phyloP scores from a whole-genome alignment of 2,329 filamentous ascomycete species.

The Rhinocladiella mackenziei region DNA sequence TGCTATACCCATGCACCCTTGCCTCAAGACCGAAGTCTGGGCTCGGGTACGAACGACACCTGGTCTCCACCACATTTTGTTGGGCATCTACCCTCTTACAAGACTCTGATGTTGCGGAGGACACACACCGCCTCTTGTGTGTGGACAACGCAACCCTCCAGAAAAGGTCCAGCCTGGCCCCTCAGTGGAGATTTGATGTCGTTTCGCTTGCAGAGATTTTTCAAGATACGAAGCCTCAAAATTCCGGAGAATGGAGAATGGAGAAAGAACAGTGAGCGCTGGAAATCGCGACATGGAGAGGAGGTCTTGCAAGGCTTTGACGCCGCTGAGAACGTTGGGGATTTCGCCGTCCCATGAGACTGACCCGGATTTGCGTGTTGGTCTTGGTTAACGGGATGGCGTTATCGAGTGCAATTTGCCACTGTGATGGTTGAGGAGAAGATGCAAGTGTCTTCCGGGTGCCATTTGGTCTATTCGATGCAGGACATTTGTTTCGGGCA shows the following conservation, averaged over 20 bases:
- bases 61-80: neutral
- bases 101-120: constrained; percentile 2
- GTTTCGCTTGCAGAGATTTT: constrained; percentile 2
- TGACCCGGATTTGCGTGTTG: too few relatives aligned
- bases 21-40: neutral
- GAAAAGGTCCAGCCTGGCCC: neutral
- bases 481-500: neutral
- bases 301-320: neutral
- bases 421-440: neutral
- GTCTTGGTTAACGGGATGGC: too few relatives aligned
- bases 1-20: neutral
- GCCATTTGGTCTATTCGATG: neutral
- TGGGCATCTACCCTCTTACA: neutral
- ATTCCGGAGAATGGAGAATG: neutral
- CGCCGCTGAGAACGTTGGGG: neutral
- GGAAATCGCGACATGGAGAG: neutral
- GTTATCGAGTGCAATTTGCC: constrained; percentile 3
- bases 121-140: constrained; percentile 4
- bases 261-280: neutral
- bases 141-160: neutral
- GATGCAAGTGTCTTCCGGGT: too few relatives aligned
- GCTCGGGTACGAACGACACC: neutral
- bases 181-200: constrained; percentile 1
- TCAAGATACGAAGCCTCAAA: neutral
- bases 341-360: neutral